These are phyloP conservation scores for Hymenoscyphus salicellus DNA, from an alignment of 2,329 filamentous ascomycete species.

Conservation along the genomic window DNA sequence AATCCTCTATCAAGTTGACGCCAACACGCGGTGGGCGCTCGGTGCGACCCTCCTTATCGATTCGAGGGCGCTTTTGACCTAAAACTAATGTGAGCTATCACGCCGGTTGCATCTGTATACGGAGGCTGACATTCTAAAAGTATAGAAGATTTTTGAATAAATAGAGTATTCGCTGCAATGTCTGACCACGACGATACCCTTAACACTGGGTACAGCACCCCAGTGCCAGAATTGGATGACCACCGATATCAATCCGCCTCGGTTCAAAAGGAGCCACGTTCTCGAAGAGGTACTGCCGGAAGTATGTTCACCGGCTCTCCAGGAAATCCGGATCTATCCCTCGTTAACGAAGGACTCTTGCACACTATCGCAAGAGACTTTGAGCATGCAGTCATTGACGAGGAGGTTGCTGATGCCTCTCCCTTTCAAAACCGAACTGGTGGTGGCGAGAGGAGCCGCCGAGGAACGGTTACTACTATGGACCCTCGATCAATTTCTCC, in stretches of 20 bases:
- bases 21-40: slow-evolving; percentile 50
- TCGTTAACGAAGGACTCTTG: slow-evolving; percentile 39
- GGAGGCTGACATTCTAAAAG: slow-evolving; percentile 33
- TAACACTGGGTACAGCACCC: slow-evolving; percentile 66
- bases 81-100: slow-evolving; percentile 9
- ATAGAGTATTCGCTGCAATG: slow-evolving; percentile 51
- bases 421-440: slow-evolving; percentile 20
- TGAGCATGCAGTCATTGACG: slow-evolving; percentile 79
- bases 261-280: slow-evolving; percentile 52
- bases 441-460: slow-evolving; percentile 44
- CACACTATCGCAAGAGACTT: slow-evolving; percentile 71
- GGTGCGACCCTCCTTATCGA: slow-evolving; percentile 48
- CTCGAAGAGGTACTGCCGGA: slow-evolving; percentile 70
- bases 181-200: slow-evolving; percentile 61
- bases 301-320: slow-evolving; percentile 57
- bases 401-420: slow-evolving; percentile 55
- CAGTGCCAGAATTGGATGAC: slow-evolving; percentile 80
- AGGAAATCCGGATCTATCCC: slow-evolving; percentile 39
- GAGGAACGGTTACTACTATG: slow-evolving; percentile 53
- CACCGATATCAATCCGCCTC: slow-evolving; percentile 69
- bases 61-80: slow-evolving; percentile 22
- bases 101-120: neutral
- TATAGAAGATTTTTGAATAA: slow-evolving; percentile 40
- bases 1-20: slow-evolving; percentile 48
- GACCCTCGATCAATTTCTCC: slow-evolving; percentile 74